Evolutionary conservation across 2,329 filamentous ascomycete genomes (phyloP).

Genomic region (Periconia sp.): DNA sequence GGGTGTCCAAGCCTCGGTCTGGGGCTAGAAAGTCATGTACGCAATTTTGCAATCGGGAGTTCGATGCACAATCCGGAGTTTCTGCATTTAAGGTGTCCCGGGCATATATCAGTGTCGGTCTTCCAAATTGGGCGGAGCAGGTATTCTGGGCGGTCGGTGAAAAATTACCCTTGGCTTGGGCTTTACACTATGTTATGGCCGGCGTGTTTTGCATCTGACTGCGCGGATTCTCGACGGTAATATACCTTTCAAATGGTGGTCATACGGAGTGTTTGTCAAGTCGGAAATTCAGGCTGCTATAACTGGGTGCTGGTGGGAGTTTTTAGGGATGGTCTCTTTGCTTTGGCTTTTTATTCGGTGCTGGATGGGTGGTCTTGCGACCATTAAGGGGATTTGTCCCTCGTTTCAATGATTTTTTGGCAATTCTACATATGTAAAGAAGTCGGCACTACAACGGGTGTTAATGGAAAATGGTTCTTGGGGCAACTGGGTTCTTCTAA

Average conservation of each 20-base stretch:
- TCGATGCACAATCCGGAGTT: constrained; percentile 50
- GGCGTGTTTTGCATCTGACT: constrained; percentile 39
- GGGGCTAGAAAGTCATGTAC: constrained; percentile 68
- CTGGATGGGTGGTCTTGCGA: constrained; percentile 24
- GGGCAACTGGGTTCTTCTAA: no score
- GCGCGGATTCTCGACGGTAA: constrained; percentile 23
- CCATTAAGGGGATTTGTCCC: constrained; percentile 18
- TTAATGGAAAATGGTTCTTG: constrained; percentile 13
- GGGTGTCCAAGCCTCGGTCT: constrained; percentile 90
- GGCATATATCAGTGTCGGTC: constrained; percentile 45
- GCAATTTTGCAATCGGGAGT: constrained; percentile 38
- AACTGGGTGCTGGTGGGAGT: constrained; percentile 29
- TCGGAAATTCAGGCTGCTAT: constrained; percentile 18
- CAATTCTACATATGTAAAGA: constrained; percentile 19
- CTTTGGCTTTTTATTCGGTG: constrained; percentile 20
- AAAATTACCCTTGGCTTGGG: constrained; percentile 38
- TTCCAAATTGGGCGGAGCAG: constrained; percentile 44
- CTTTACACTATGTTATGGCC: constrained; percentile 26
- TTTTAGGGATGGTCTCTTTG: constrained; percentile 16
- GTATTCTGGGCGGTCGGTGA: constrained; percentile 40
- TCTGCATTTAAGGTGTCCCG: constrained; percentile 51
- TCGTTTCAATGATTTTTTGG: constrained; percentile 26
- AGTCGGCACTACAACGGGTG: constrained; percentile 13
- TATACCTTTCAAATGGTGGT: constrained; percentile 36
- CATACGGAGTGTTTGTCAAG: constrained; percentile 38